A percentile compares a stretch with the other conserved stretches of the same genome.
Conservation (phyloP, 129 eudicot genomes). For the Dittrichia graveolens region DNA sequence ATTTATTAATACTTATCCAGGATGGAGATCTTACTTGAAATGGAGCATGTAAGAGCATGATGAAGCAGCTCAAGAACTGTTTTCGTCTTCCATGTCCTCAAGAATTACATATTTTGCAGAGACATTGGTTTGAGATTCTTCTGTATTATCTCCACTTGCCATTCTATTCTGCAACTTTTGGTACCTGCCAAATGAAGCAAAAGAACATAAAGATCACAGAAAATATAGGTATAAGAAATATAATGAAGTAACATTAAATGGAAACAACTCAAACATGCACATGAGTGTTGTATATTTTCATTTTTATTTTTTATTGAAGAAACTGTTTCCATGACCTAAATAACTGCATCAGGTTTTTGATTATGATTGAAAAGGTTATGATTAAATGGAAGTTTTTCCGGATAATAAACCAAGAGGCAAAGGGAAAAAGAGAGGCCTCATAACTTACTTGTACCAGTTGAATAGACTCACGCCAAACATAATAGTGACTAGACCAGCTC, state of each 20-base stretch:
- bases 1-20: neutral
- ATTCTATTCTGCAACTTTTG: conserved; percentile 65
- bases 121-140: conserved; percentile 21
- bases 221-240: neutral
- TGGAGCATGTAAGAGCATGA: conserved; percentile 26
- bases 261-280: conserved; percentile 2
- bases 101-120: conserved; percentile 81
- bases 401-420: conserved; percentile 8
- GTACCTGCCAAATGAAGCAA: conserved; percentile 46
- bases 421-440: conserved; percentile 1
- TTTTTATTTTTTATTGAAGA: neutral
- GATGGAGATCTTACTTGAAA: conserved; percentile 29
- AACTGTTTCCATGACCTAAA: neutral
- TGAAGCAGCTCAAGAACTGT: conserved; percentile 28
- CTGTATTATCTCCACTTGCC: conserved; percentile 33
- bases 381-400: neutral
- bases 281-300: neutral
- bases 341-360: neutral
- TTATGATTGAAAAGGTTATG: neutral
- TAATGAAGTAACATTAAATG: neutral
- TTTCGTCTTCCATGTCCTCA: conserved; percentile 63
- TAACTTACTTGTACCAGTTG: conserved; percentile 98
- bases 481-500: conserved; percentile 74
- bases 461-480: conserved; percentile 90
- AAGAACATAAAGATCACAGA: neutral